Conservation (phyloP, 495 filamentous ascomycete genomes). For the Lasiosphaeris hirsuta region DNA sequence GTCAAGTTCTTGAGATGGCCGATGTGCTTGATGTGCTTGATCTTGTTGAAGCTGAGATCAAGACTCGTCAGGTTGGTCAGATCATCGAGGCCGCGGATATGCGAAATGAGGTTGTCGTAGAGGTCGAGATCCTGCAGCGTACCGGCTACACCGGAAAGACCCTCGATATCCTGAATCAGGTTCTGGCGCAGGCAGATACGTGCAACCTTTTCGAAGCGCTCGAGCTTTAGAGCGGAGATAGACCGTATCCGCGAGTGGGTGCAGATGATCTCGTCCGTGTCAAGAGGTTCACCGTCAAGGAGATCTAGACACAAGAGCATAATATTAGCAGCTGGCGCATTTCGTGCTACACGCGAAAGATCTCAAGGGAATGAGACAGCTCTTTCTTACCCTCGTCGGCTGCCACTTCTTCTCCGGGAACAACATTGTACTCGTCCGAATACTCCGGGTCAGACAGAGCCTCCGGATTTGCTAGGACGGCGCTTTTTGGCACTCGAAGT, state of each 20-base stretch:
- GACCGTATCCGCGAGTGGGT: slow-evolving; percentile 80
- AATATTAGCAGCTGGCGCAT: neutral
- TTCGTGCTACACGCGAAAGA: neutral
- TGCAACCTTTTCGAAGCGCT: slow-evolving; percentile 73
- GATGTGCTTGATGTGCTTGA: slow-evolving; percentile 95
- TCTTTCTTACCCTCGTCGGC: slow-evolving; percentile 70
- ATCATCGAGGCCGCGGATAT: slow-evolving; percentile 78
- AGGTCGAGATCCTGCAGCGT: slow-evolving; percentile 83
- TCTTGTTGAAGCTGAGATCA: slow-evolving; percentile 97
- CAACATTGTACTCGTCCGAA: slow-evolving; percentile 73
- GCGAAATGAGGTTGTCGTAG: slow-evolving; percentile 95
- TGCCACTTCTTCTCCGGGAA: slow-evolving; percentile 68
- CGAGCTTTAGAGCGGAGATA: slow-evolving; percentile 71
- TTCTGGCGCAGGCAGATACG: slow-evolving; percentile 95
- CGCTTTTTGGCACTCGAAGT: slow-evolving; percentile 62
- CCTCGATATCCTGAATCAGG: slow-evolving; percentile 72
- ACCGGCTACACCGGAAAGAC: slow-evolving; percentile 58
- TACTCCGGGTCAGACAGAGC: slow-evolving; percentile 78
- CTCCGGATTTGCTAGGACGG: slow-evolving; percentile 68
- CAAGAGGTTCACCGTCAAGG: slow-evolving; percentile 48
- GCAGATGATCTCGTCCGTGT: slow-evolving; percentile 79
- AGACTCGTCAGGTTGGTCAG: slow-evolving; percentile 71
- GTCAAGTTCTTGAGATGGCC: slow-evolving; percentile 72
- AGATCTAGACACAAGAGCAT: slow-evolving; percentile 39
- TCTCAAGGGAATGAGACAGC: neutral